Evolutionary conservation across 805 yeast genomes (phyloP).

Genomic region (Candida tallmaniae): DNA sequence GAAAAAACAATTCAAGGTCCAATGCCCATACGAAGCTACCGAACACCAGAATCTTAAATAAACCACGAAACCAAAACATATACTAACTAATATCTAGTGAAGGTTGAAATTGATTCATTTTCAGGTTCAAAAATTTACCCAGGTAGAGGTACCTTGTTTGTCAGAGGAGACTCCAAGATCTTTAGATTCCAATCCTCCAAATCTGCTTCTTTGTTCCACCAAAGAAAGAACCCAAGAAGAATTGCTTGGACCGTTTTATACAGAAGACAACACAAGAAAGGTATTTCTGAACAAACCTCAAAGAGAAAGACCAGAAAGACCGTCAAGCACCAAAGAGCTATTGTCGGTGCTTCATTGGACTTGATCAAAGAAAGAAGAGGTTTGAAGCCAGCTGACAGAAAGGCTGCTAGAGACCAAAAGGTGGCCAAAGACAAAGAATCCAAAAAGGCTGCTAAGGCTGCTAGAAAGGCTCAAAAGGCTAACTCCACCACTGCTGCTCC

Average conservation of each 20-base stretch:
- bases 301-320: slow-evolving; percentile 97
- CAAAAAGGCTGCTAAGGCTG: slow-evolving; percentile 88
- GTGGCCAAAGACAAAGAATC: slow-evolving; percentile 77
- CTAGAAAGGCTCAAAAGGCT: slow-evolving; percentile 93
- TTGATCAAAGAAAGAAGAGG: slow-evolving; percentile 97
- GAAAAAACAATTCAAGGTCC: too few relatives aligned
- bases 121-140: slow-evolving; percentile 99
- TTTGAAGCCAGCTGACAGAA: slow-evolving; percentile 94
- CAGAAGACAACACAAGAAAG: slow-evolving; percentile 99
- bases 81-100: slow-evolving; percentile 50
- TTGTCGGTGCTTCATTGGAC: slow-evolving; percentile 99
- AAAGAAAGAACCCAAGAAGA: slow-evolving; percentile 99
- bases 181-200: slow-evolving; percentile 99
- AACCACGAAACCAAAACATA: background rate
- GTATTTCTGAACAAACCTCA: slow-evolving; percentile 96
- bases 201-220: slow-evolving; percentile 96
- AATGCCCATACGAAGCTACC: too few relatives aligned
- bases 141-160: slow-evolving; percentile 99
- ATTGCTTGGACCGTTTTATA: slow-evolving; percentile 98
- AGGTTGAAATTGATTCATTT: slow-evolving; percentile 99
- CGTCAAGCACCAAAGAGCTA: slow-evolving; percentile 98
- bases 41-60: too few relatives aligned
- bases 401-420: slow-evolving; percentile 94
- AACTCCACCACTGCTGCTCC: slow-evolving; percentile 70
- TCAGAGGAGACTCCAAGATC: slow-evolving; percentile 99